phyloP scores from a whole-genome alignment of 768 basidiomycete genomes.

The Amanita thiersii region DNA sequence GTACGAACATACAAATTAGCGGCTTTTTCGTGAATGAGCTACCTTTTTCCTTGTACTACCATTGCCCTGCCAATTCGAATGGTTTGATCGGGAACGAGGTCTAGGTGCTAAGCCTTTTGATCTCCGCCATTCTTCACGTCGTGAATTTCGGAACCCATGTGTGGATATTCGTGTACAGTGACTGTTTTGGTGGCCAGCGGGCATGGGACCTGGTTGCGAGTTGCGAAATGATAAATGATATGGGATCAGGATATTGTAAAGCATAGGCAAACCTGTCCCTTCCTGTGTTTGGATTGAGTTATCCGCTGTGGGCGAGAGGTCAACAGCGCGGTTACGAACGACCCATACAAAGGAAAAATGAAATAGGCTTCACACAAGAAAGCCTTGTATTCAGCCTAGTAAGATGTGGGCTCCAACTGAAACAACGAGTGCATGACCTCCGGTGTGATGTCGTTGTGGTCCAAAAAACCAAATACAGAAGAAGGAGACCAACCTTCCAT shows the following conservation, averaged over 20 bases:
- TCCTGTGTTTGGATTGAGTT: conserved; percentile 17
- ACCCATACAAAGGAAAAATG: conserved; percentile 21
- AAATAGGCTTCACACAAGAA: conserved; percentile 23
- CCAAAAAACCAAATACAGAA: conserved; percentile 46
- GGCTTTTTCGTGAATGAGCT: too few relatives aligned
- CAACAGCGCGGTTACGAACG: conserved; percentile 30
- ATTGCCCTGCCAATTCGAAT: too few relatives aligned
- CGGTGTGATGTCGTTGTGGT: conserved; percentile 48
- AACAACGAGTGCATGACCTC: conserved; percentile 35
- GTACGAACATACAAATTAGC: too few relatives aligned
- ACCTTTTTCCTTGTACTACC: too few relatives aligned
- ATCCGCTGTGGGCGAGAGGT: conserved; percentile 23
- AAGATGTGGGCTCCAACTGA: conserved; percentile 8
- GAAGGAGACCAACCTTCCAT: conserved; percentile 66
- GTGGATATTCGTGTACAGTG: conserved; percentile 54
- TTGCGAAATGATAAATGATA: conserved; percentile 13
- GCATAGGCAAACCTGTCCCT: conserved; percentile 26
- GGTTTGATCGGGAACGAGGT: too few relatives aligned
- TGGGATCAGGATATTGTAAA: not conserved
- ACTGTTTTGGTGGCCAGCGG: conserved; percentile 28
- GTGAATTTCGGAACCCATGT: conserved; percentile 68
- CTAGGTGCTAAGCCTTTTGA: conserved; percentile 66
- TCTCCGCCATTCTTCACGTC: conserved; percentile 75
- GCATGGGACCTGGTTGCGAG: conserved; percentile 39
- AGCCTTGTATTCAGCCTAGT: conserved; percentile 5